Evolutionary conservation across 2,329 filamentous ascomycete species (phyloP), one percentile per base, ranked within the genome.

Genomic region (Leptosphaerulina australis): DNA sequence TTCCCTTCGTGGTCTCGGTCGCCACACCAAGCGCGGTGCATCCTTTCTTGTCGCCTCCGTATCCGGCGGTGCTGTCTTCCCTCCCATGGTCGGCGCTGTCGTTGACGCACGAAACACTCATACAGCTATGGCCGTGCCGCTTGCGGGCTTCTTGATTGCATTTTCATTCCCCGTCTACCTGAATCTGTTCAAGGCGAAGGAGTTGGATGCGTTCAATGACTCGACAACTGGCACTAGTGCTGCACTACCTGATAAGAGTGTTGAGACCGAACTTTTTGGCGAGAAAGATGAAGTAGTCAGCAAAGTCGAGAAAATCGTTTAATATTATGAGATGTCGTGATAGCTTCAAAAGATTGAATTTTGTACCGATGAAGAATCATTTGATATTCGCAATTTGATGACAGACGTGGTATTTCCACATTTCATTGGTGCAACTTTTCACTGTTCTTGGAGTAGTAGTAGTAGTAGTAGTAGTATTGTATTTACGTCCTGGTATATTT

Each of bases 91-190:
- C 3, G 67, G 67, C n/a, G 62, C 59, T 0, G 63, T 68, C 1
- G 65, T 60, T 1, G 64, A 68, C 36, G 48, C 55, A 5, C 47
- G 44, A 2, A 64, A 59, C 29, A 64, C 61, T 0, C 44, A 61
- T 8, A 53, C 63, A 24, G 65, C 66, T 14, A 68, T 68, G 62
- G 44, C 53, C 12, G 64, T 70, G 3, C 67, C 67, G 9, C 47
- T 68, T 11, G 63, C 53, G 2, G 63, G 64, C 8, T 70, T 68
- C 48, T 14, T 67, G 18, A 44, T 69, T 21, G 57, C 63, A 5
- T 67, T 61, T 45, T 65, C 66, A 10, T 62, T 67, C 52, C 64
- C 50, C n/a, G 6, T 53, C 56, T 66, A 67, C 38, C 36, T 66
- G 6, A 68, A 67, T 24, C n/a, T 63, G 40, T 63, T 48, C 53